Conservation (phyloP, 2,329 filamentous ascomycete species). For the Ophiostoma ulmi region DNA sequence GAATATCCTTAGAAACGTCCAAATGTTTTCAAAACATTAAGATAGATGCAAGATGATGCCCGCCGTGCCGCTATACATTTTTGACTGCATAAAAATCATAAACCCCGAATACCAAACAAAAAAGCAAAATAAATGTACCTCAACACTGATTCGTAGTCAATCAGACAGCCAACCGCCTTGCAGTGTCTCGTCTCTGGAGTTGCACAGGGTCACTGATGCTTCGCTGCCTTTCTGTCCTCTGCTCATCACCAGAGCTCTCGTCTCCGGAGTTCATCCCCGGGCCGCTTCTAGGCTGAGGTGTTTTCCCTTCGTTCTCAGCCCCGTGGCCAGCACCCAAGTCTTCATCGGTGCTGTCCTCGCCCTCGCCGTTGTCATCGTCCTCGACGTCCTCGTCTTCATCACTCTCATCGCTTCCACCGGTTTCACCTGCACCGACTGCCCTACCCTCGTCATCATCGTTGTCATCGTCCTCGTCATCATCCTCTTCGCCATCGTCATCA, state of each 20-base stretch:
- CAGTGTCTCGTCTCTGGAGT: constrained; percentile 27
- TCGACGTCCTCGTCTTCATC: constrained; percentile 15
- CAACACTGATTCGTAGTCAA: neutral
- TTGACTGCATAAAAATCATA: neutral
- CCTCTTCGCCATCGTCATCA: constrained; percentile 27
- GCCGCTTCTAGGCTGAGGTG: neutral
- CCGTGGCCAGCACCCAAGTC: neutral
- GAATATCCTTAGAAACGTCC: neutral
- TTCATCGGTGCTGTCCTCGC: neutral
- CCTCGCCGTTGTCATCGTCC: constrained; percentile 16
- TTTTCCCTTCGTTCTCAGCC: neutral
- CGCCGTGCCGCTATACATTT: neutral
- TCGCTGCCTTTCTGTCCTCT: constrained; percentile 37
- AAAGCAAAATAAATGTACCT: neutral
- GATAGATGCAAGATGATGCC: neutral
- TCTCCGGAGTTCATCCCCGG: constrained; percentile 52
- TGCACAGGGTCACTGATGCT: constrained; percentile 34
- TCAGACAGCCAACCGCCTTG: constrained; percentile 19
- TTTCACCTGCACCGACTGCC: constrained; percentile 21
- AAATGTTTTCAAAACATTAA: neutral
- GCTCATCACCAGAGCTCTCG: constrained; percentile 45
- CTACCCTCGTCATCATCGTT: neutral
- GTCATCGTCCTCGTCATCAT: constrained; percentile 24
- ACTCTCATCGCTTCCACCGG: neutral
- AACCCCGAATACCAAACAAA: neutral